Conservation (phyloP, 2,329 filamentous ascomycete genomes). For the Hypoxylon sp. region DNA sequence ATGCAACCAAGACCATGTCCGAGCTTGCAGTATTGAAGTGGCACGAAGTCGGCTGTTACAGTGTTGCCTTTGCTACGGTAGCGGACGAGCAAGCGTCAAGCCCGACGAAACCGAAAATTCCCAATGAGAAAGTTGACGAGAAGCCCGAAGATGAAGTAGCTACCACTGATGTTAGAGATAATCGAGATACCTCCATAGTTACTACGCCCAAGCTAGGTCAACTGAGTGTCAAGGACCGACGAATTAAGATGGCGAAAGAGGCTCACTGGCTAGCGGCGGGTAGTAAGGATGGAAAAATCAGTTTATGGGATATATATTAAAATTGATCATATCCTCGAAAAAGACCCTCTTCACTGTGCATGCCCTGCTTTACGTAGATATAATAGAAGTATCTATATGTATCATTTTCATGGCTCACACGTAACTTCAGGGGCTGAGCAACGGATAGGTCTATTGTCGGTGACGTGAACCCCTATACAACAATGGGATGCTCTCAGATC, state of each 20-base stretch:
- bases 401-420: no score
- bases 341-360: neutral
- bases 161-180: neutral
- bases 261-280: constrained; percentile 93
- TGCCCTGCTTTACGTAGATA: neutral
- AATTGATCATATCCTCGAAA: neutral
- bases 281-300: constrained; percentile 95
- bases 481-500: neutral
- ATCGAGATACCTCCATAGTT: constrained; percentile 44
- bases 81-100: constrained; percentile 4
- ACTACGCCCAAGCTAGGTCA: constrained; percentile 52
- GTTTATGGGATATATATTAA: constrained; percentile 94
- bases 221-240: constrained; percentile 72
- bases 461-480: neutral
- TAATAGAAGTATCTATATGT: no score
- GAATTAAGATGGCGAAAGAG: constrained; percentile 73
- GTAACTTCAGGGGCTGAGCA: constrained; percentile 5
- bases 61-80: constrained; percentile 78
- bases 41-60: constrained; percentile 91
- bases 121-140: constrained; percentile 15
- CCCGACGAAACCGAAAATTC: constrained; percentile 16
- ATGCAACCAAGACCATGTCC: constrained; percentile 83
- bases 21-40: constrained; percentile 94
- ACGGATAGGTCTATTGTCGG: neutral
- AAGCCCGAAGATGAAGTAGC: constrained; percentile 25